Evolutionary conservation across 805 yeast genomes (phyloP), one percentile per base, ranked within the genome.

Genomic region (Cyberlindnera americana): DNA sequence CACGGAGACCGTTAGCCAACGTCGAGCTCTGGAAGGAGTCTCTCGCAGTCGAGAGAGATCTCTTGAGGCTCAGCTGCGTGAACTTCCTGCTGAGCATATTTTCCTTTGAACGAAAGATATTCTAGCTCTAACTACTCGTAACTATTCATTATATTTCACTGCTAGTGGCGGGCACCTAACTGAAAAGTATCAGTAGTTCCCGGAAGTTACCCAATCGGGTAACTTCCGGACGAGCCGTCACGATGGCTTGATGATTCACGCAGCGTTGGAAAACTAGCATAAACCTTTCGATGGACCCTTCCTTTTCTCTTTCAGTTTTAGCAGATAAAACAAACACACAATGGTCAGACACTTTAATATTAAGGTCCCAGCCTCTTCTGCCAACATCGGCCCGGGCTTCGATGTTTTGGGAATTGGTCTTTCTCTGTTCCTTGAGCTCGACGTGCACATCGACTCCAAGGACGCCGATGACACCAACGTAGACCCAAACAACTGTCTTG

Each of bases 321-420:
- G 24, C 19, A 23, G 13, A 15, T 5, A 19, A 8, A n/a, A 33
- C 7, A n/a, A n/a, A n/a, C n/a, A n/a, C n/a, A n/a, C n/a, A 14
- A 73, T 67, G 78, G 49, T 62, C 40, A 70, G 77, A 44, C 67
- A 71, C 39, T 83, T 83, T 62, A 62, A 60, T 31, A 75, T 87
- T 51, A 78, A 76, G 39, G 93, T 91, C 14, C 99, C 99, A 4
- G 96, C 98, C 6, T 90, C 98, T 5, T 85, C 95, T 35, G 99
- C 99, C 56, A 93, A 93, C 56, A 91, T 93, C 37, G 99, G 99
- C 8, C 99, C 99, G 9, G 99, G 99, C 1, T 93, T 91, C 58
- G 99, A 93, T 63, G 99, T 93, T 6, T 67, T 93, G 37, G 99
- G 99, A 18, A 82, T 93, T 29, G 96, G 96, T 33, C 72, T 93